Base-by-base conservation (phyloP, 495 filamentous ascomycete genomes). In the Clavariopsis aquatica region DNA sequence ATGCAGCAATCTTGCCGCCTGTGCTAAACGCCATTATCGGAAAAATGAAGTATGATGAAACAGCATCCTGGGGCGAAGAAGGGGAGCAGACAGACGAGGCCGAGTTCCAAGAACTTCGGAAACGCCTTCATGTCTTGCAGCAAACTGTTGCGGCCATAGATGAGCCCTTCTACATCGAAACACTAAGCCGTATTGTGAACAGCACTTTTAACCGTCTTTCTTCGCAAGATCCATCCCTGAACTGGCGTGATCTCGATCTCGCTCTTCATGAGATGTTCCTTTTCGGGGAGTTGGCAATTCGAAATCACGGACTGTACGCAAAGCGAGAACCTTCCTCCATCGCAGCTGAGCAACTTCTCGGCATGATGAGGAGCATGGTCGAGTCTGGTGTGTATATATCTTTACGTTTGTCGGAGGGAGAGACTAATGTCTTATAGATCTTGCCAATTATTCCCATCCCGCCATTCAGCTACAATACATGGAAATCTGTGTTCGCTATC, bases 21-120 rank as follows among this genome's bases (percentile, higher is more conserved):
- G 90, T 99, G 57, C 79, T 99, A 45, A 89, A 91, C 71, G 93
- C 93, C 13, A 93, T 97, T 59, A 87, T 98, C 57, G 77, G 83
- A 22, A 99, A 98, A 81, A 96, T 96, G 90, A 87, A 93, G 68
- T 97, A 94, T 71, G 95, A 98, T 69, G 92, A 96, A 71, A 96
- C 94, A 12, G 87, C 90, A 0, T 88, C 84, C 26, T 99, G 94
- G 95, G 93, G 92, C 23, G 87, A 91, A 47, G 94, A 97, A 71
- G 93, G 96, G 62, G 91, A 94, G 58, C 87, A 92, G 74, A 96
- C 92, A 1, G 94, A 99, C 73, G 95, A 98, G 73, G 95, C 94
- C n/a, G 94, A 99, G 72, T 98, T 98, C 71, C 89, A 95, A 68
- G 93, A 97, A 55, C 84, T 98, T 43, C 84, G 95, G 54, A 96